These are phyloP conservation scores for Miamiensis avidus DNA, from an alignment of 169 alveolate genomes.

Conservation along the genomic window DNA sequence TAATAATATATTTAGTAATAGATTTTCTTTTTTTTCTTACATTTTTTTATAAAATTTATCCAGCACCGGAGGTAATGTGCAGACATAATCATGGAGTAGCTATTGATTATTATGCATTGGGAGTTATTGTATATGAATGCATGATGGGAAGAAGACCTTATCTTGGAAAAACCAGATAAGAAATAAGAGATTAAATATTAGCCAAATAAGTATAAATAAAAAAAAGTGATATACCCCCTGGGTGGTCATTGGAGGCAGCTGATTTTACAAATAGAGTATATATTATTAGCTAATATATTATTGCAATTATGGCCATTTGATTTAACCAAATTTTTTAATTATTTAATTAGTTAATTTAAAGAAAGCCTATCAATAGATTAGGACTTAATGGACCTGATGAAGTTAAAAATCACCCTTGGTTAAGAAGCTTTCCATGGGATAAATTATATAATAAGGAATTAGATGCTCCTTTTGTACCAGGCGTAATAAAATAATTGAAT, in stretches of 20 bases:
- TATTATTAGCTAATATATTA: background rate
- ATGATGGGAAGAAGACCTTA: slow-evolving; percentile 78
- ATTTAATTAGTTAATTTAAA: slow-evolving; percentile 45
- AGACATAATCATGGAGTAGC: slow-evolving; percentile 79
- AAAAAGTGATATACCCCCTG: slow-evolving; percentile 65
- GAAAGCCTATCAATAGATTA: slow-evolving; percentile 79
- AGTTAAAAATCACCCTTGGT: slow-evolving; percentile 85
- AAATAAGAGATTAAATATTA: slow-evolving; percentile 74
- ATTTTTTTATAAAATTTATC: background rate
- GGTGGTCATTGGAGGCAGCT: slow-evolving; percentile 74
- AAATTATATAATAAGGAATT: slow-evolving; percentile 59
- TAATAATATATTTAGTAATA: slow-evolving; percentile 39
- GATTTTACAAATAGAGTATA: slow-evolving; percentile 67
- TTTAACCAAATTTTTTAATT: background rate
- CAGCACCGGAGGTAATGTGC: slow-evolving; percentile 79
- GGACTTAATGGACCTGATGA: slow-evolving; percentile 83
- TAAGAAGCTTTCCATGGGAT: slow-evolving; percentile 69
- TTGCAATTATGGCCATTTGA: background rate
- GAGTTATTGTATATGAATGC: slow-evolving; percentile 79
- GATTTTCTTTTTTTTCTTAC: too few species aligned
- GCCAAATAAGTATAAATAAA: slow-evolving; percentile 61
- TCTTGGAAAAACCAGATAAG: slow-evolving; percentile 71
- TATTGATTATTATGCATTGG: slow-evolving; percentile 83
- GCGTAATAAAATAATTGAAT: slow-evolving; percentile 20
- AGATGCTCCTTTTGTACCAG: slow-evolving; percentile 59